Evolutionary conservation across 129 eudicot genomes (phyloP).

Genomic region (Escallonia rubra): DNA sequence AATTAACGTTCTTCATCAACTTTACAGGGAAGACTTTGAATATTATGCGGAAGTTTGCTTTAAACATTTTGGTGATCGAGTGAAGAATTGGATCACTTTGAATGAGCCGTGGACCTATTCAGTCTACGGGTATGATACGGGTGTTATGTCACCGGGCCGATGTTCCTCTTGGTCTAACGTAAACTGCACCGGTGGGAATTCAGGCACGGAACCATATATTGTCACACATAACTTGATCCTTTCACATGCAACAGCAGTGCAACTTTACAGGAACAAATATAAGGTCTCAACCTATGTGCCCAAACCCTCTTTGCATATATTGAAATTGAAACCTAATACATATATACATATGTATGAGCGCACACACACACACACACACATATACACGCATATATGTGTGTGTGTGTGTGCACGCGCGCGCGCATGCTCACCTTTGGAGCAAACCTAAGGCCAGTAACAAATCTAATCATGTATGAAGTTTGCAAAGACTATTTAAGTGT

Average conservation of each 20-base stretch:
- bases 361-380: no score
- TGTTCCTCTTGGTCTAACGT: conserved; percentile 10
- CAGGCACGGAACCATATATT: conserved; percentile 36
- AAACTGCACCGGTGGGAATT: conserved; percentile 19
- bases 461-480: no score
- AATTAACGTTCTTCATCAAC: neutral
- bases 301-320: no score
- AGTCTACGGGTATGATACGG: conserved; percentile 15
- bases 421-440: no score
- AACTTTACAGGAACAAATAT: conserved; percentile 10
- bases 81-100: conserved; percentile 37
- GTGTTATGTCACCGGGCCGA: conserved; percentile 28
- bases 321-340: no score
- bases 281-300: neutral
- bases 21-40: conserved; percentile 18
- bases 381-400: no score
- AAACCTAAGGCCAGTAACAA: no score
- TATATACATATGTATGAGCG: no score
- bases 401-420: no score
- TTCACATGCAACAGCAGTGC: conserved; percentile 35
- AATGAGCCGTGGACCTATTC: conserved; percentile 29
- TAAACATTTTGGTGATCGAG: conserved; percentile 43
- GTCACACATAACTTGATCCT: conserved; percentile 39
- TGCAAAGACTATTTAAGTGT: no score
- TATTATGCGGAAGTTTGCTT: conserved; percentile 29